phyloP scores from a whole-genome alignment of 192 early-diverging fungal species.

The Paraglomus brasilianum region DNA sequence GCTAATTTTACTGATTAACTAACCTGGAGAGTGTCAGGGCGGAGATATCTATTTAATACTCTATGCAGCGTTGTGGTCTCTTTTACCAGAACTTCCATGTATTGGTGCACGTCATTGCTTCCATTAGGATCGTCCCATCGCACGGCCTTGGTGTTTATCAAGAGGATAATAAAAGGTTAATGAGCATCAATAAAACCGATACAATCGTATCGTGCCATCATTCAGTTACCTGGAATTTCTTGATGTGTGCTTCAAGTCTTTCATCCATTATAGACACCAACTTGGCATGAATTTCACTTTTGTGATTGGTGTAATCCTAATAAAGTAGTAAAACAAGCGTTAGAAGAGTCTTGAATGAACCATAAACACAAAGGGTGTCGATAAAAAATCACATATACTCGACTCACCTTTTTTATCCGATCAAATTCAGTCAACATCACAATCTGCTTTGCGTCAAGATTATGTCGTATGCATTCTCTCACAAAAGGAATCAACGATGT shows the following conservation, averaged over 20 bases:
- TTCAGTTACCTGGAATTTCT: conserved; percentile 62
- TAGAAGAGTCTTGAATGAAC: not conserved
- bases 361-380: not conserved
- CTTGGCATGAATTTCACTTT: conserved; percentile 86
- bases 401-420: conserved; percentile 57
- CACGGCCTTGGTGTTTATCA: conserved; percentile 36
- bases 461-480: conserved; percentile 67
- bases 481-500: conserved; percentile 85
- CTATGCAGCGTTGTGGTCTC: conserved; percentile 90
- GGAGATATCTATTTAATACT: conserved; percentile 86
- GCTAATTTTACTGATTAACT: not conserved
- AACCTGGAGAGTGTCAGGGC: conserved; percentile 68
- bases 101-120: conserved; percentile 35
- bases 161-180: conserved; percentile 39
- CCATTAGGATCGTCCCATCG: conserved; percentile 27
- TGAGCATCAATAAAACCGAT: not conserved
- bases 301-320: conserved; percentile 87
- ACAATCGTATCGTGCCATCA: not conserved
- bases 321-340: conserved; percentile 4
- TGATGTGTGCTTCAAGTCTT: conserved; percentile 73
- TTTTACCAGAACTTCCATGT: conserved; percentile 86
- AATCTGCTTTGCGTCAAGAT: conserved; percentile 76
- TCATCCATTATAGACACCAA: conserved; percentile 96
- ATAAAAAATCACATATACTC: not conserved
- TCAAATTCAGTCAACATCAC: conserved; percentile 89